A percentile compares a stretch with the other conserved stretches of the same genome.
Conservation (phyloP, 176 grass and related monocot genomes). For the Phragmites australis region DNA sequence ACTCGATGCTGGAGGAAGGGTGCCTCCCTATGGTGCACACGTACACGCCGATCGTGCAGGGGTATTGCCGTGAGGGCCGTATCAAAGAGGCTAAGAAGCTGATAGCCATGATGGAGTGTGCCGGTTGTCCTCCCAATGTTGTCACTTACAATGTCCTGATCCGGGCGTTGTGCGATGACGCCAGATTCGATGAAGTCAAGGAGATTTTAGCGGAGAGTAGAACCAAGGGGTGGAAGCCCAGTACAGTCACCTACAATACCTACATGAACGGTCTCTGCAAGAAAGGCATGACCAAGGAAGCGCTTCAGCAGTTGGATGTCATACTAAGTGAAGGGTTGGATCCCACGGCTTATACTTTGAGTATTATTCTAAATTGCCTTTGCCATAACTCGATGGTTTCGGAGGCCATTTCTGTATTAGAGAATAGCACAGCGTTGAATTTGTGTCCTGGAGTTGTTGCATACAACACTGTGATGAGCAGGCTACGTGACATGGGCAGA, state of each 20-base stretch:
- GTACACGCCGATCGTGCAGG: constrained; percentile 73
- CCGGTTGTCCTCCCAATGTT: constrained; percentile 53
- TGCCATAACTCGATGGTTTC: constrained; percentile 55
- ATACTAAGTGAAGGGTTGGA: constrained; percentile 61
- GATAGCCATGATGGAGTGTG: constrained; percentile 56
- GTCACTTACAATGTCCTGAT: constrained; percentile 87
- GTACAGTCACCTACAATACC: constrained; percentile 69
- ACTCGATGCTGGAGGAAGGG: constrained; percentile 60
- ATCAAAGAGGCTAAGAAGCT: constrained; percentile 69
- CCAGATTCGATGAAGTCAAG: constrained; percentile 57
- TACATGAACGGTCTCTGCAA: constrained; percentile 82
- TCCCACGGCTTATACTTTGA: constrained; percentile 63
- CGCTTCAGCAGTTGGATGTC: constrained; percentile 50
- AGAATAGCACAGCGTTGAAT: constrained; percentile 44
- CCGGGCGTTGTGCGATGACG: constrained; percentile 51
- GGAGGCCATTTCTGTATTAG: constrained; percentile 54
- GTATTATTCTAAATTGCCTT: constrained; percentile 74
- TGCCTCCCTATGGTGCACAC: constrained; percentile 62
- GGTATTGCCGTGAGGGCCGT: constrained; percentile 62
- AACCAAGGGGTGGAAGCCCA: constrained; percentile 56
- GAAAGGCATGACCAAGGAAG: constrained; percentile 55
- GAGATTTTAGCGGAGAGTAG: constrained; percentile 51
- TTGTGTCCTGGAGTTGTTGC: constrained; percentile 49
- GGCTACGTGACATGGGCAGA: constrained; percentile 45
- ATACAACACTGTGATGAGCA: constrained; percentile 86